phyloP scores from a whole-genome alignment of 306 rosid genomes.

The Cercis canadensis region DNA sequence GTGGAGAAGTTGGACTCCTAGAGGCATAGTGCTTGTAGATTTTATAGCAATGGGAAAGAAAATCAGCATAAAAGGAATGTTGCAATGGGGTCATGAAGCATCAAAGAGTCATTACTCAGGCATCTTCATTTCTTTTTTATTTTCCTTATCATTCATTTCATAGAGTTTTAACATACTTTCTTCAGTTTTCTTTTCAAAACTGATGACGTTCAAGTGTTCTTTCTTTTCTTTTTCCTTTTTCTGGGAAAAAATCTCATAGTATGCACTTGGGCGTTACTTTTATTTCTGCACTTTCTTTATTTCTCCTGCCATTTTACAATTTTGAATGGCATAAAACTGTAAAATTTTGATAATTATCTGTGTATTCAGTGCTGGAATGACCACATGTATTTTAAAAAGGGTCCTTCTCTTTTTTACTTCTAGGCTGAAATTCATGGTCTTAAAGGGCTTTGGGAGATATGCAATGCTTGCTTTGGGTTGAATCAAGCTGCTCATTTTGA shows the following conservation, averaged over 20 bases:
- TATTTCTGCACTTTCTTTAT: neutral
- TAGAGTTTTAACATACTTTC: neutral
- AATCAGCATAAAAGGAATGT: no score
- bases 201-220: neutral
- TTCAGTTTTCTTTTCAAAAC: no score
- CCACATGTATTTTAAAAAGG: slow-evolving; percentile 17
- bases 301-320: neutral
- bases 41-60: no score
- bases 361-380: no score
- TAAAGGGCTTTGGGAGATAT: neutral
- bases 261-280: slow-evolving; percentile 13
- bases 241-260: no score
- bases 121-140: no score
- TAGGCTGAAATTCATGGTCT: slow-evolving; percentile 1
- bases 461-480: neutral
- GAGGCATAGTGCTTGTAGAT: no score
- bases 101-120: no score
- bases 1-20: no score
- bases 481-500: neutral
- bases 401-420: slow-evolving; percentile 8
- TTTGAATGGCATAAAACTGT: neutral
- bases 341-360: neutral
- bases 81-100: no score
- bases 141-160: neutral
- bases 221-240: no score